Base-by-base conservation (phyloP, 306 rosid species). In the Fragaria nilgerrensis region DNA sequence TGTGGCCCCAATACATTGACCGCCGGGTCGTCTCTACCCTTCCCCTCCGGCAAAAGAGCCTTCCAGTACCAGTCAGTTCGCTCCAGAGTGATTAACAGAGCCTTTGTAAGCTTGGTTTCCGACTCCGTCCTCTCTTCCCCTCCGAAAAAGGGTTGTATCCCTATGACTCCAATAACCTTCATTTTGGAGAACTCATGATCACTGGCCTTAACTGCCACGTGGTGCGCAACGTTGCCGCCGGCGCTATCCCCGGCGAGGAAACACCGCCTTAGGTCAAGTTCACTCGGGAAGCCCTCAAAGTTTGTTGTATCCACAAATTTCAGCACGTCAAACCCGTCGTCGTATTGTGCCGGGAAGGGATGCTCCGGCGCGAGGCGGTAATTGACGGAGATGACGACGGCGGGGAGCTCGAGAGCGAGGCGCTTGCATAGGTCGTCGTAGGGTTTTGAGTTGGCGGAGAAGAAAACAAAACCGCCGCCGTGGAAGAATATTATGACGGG, bases 351-450 rank as follows among this genome's bases (percentile, higher is more conserved):
- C 0, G 81, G 84, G 22, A 25, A 70, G 7, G 32, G 64, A 41
- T 81, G 81, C 73, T 81, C 77, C 10, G 77, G 81, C 4, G 74
- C 61, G 14, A 76, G 73, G 10, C 84, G 59, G 77, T 81, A 81
- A 62, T 81, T 75, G 37, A 75, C 77, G 14, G 77, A 76, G 74
- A 76, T 23, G 45, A 81, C 68, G 19, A 76, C 52, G 48, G 72
- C 76, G 1, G 13, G 56, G 77, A 76, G 64, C 3, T 61, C n/a
- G 9, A 25, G 29, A 5, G 81, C 55, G 34, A 75, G 34, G 2
- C 63, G 29, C 9, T 45, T 47, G 41, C 77, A 72, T 6, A 61
- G 6, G 49, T 34, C 70, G 34, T 79, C 70, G 77, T 49, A 45
- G 56, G 41, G 23, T 29, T 64, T n/a, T 7, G 77, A 62, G 62